phyloP scores from a whole-genome alignment of 768 basidiomycete genomes.

The Scleroderma bovista region DNA sequence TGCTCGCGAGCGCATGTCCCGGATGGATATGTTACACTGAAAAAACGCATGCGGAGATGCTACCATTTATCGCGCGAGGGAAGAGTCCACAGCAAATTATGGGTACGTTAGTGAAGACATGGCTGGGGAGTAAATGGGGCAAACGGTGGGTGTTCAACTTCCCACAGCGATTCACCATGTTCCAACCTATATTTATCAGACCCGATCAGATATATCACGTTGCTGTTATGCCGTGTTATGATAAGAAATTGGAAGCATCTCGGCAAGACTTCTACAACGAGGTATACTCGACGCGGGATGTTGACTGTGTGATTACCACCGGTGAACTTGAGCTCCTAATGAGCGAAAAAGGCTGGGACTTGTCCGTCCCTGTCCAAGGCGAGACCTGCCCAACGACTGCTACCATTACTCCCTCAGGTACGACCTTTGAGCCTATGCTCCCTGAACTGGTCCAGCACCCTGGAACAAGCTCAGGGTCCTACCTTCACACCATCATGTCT shows the following conservation, averaged over 20 bases:
- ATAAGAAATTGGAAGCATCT: conserved; percentile 98
- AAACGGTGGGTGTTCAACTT: conserved; percentile 49
- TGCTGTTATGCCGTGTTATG: conserved; percentile 98
- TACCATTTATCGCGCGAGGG: conserved; percentile 82
- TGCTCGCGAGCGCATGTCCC: conserved; percentile 94
- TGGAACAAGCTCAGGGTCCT: conserved; percentile 90
- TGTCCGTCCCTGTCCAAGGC: conserved; percentile 49
- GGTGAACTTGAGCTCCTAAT: conserved; percentile 88
- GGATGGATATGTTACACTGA: conserved; percentile 99
- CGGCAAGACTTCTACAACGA: conserved; percentile 88
- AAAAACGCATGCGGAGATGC: conserved; percentile 90
- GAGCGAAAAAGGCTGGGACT: conserved; percentile 75
- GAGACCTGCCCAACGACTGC: conserved; percentile 33
- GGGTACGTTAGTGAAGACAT: conserved; percentile 89
- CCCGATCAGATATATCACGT: conserved; percentile 93
- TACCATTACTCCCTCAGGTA: too few species aligned
- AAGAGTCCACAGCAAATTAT: conserved; percentile 94
- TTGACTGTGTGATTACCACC: conserved; percentile 96
- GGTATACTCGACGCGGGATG: conserved; percentile 77
- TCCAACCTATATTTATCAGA: conserved; percentile 33
- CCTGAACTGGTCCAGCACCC: conserved; percentile 75
- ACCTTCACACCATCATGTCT: conserved; percentile 74
- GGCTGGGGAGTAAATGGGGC: conserved; percentile 66
- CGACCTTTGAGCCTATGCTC: conserved; percentile 23
- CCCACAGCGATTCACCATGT: background rate